These are phyloP conservation scores for Protomyces inouyei DNA, from an alignment of 1,139 yeast genomes.

Conservation along the genomic window DNA sequence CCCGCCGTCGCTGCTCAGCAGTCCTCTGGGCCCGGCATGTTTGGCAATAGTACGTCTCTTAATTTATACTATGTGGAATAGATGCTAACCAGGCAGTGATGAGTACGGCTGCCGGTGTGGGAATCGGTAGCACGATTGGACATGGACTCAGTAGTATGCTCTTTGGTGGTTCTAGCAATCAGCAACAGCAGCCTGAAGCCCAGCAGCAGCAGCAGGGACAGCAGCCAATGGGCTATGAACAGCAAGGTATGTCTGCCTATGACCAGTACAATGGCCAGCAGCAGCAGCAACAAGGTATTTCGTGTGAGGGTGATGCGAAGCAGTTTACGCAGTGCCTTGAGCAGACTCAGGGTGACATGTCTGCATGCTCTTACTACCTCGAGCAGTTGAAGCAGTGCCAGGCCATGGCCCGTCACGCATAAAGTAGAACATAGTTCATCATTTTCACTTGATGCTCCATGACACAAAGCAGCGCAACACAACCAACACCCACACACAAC, in stretches of 20 bases:
- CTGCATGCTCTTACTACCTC: conserved; percentile 90
- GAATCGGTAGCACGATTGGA: conserved; percentile 95
- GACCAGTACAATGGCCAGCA: conserved; percentile 18
- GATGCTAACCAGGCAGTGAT: not conserved
- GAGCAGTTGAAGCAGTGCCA: conserved; percentile 97
- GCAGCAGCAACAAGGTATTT: conserved; percentile 36
- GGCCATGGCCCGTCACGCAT: conserved; percentile 82
- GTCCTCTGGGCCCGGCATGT: conserved; percentile 77
- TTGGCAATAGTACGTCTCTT: conserved; percentile 79
- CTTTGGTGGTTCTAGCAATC: conserved; percentile 66
- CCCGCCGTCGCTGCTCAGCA: conserved; percentile 47
- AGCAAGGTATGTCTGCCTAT: conserved; percentile 48
- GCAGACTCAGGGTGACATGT: conserved; percentile 92
- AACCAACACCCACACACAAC: not conserved
- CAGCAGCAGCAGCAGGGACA: conserved; percentile 36
- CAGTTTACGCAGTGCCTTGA: conserved; percentile 91
- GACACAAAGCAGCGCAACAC: not conserved
- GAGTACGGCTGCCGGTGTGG: conserved; percentile 98
- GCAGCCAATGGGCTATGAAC: conserved; percentile 38
- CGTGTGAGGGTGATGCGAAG: conserved; percentile 90
- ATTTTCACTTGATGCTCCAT: too few species aligned
- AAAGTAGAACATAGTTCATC: conserved; percentile 32
- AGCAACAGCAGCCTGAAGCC: conserved; percentile 48
- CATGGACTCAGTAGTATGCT: conserved; percentile 89
- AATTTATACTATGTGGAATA: not conserved